Conservation (phyloP, 805 yeast genomes). For the Wickerhamiella allomyrinae region DNA sequence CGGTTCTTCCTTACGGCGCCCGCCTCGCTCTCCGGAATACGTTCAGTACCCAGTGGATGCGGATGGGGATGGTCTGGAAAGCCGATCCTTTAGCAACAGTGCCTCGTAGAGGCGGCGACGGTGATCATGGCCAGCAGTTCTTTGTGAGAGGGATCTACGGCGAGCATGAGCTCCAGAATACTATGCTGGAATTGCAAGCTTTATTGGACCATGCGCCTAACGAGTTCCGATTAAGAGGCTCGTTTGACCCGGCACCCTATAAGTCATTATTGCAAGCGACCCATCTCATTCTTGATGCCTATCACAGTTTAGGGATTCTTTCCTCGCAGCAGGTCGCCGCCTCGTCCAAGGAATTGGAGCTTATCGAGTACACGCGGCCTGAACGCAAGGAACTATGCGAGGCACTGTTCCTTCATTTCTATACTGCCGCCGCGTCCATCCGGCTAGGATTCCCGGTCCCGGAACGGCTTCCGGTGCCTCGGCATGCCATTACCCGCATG, state of each 20-base stretch:
- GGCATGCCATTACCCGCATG: constrained; percentile 56
- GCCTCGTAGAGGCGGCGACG: constrained; percentile 4
- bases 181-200: constrained; percentile 45
- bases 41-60: constrained; percentile 55
- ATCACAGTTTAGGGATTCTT: constrained; percentile 57
- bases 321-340: constrained; percentile 47
- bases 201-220: constrained; percentile 57
- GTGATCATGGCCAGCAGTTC: not conserved
- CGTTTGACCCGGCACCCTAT: constrained; percentile 44
- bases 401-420: constrained; percentile 59
- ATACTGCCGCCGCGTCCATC: constrained; percentile 50
- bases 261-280: constrained; percentile 39
- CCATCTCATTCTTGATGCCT: constrained; percentile 54
- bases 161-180: constrained; percentile 33
- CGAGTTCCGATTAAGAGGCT: constrained; percentile 63
- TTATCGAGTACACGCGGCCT: constrained; percentile 32
- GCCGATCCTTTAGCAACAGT: constrained; percentile 43
- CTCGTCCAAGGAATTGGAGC: constrained; percentile 38
- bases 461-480: constrained; percentile 60
- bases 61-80: constrained; percentile 72
- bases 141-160: constrained; percentile 18
- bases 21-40: constrained; percentile 52
- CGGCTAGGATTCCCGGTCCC: constrained; percentile 67
- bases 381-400: constrained; percentile 61
- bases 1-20: constrained; percentile 64